A percentile compares a stretch with the other conserved stretches of the same genome.
phyloP scores from a whole-genome alignment of 176 grass and related monocot genomes.

The Paspalum notatum region DNA sequence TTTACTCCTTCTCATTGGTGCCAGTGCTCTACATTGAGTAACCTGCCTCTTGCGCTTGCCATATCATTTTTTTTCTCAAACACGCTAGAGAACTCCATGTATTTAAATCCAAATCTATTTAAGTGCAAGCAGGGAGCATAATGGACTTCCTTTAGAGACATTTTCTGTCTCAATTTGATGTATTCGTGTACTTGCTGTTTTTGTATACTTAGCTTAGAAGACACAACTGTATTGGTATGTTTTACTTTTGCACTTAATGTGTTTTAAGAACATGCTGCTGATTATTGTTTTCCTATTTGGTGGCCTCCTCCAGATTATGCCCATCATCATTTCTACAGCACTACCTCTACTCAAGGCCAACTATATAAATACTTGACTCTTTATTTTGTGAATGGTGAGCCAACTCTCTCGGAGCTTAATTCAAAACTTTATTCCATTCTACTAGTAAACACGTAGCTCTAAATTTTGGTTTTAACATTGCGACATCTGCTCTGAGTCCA shows the following conservation, averaged over 20 bases:
- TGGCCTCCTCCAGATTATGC: neutral
- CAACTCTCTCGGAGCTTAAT: constrained; percentile 11
- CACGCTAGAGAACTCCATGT: neutral
- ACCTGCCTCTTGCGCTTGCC: neutral
- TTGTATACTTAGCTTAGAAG: neutral
- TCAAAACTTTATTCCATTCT: constrained; percentile 29
- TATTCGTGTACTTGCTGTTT: neutral
- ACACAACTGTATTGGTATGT: neutral
- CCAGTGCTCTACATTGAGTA: neutral
- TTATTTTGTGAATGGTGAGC: constrained; percentile 21
- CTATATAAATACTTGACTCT: constrained; percentile 4
- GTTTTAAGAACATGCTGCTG: neutral
- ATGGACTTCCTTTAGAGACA: neutral
- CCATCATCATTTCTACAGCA: constrained; percentile 17
- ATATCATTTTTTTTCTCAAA: too few species aligned
- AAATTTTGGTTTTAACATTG: constrained; percentile 20
- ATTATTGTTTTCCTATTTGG: neutral
- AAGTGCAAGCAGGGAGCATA: neutral
- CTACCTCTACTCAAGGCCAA: constrained; percentile 21
- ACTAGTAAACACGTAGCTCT: neutral
- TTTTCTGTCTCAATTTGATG: neutral
- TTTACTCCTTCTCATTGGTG: neutral
- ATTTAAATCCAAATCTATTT: neutral
- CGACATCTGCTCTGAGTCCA: constrained; percentile 13
- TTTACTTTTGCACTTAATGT: constrained; percentile 28